Conservation (phyloP, 495 filamentous ascomycete genomes). For the Penicillium malachiteum region DNA sequence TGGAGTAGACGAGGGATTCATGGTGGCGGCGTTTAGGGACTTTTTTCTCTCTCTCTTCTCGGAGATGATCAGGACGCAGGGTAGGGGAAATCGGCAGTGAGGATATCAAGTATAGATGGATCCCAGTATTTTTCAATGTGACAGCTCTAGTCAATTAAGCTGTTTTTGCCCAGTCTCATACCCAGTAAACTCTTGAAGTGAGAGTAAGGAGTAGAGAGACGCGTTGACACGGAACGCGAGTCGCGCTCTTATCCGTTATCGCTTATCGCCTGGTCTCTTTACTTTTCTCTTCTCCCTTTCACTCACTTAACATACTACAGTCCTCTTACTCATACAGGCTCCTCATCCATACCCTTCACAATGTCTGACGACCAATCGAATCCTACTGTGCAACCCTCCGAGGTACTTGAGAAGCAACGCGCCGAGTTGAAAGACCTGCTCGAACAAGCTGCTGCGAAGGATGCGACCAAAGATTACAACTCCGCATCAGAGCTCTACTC, state of each 20-base stretch:
- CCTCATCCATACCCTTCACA: neutral
- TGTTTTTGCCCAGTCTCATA: no score
- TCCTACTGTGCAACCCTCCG: constrained; percentile 1
- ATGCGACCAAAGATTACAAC: constrained; percentile 81
- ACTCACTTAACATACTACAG: neutral
- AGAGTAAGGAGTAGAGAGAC: constrained; percentile 5
- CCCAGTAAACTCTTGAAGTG: neutral
- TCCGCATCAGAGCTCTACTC: constrained; percentile 83
- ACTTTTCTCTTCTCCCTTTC: neutral
- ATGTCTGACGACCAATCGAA: constrained; percentile 25
- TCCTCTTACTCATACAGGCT: neutral
- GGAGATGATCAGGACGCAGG: neutral
- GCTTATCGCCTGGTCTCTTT: constrained; percentile 2
- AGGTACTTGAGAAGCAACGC: constrained; percentile 18
- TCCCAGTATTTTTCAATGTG: no score
- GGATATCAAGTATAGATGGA: neutral
- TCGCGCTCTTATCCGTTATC: constrained; percentile 13
- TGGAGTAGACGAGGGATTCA: constrained; percentile 29
- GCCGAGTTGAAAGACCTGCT: constrained; percentile 47
- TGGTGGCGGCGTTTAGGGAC: constrained; percentile 3
- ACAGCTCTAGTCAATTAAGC: no score
- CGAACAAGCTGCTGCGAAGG: constrained; percentile 63
- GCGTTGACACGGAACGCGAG: constrained; percentile 18
- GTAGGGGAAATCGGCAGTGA: neutral
- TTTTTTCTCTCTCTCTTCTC: neutral